Evolutionary conservation across 1,139 yeast species (phyloP), one percentile per base, ranked within the genome.

Genomic region (Magnusiomyces suaveolens): DNA sequence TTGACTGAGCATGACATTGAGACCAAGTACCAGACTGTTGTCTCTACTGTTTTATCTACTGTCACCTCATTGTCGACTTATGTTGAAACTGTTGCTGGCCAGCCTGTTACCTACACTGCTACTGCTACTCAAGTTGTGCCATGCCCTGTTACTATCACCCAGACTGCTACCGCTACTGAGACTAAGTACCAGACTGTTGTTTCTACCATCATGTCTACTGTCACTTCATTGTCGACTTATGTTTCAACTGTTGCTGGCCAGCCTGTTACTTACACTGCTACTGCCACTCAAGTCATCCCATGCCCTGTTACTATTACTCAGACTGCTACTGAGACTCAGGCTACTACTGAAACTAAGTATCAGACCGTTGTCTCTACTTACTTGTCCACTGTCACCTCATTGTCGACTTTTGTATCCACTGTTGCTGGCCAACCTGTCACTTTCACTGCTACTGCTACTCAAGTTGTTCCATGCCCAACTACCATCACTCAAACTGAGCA

Each of bases 401-500:
- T 16, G 20, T 38, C 43, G 16, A 48, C 46, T 3, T 48, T 38
- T 38, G 29, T 43, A 18, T 32, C 51, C 43, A 39, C 26, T 24
- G 32, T 24, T 26, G 20, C 38, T 14, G 48, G 48, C n/a, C 21
- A 26, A 12, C 24, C 23, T 2, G 48, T 46, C 24, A 20, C 33
- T 29, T 20, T 26, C 25, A 46, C 48, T 4, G 48, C 16, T n/a
- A 29, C 39, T 20, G 24, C 23, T 29, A 3, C 20, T 24, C 21
- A 25, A 12, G 33, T 25, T 14, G 32, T 43, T 20, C 47, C 47
- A 12, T 20, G 26, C 14, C 24, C 46, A 6, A 23, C 33, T 25
- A 44, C 48, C 29, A 8, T 26, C 12, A 29, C 25, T 46, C 48
- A 46, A 46, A 26, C 48, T 32, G 48, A 26, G 25, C 38, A 38